phyloP scores from a whole-genome alignment of 2,329 filamentous ascomycete genomes.

The Penicillium sp. region DNA sequence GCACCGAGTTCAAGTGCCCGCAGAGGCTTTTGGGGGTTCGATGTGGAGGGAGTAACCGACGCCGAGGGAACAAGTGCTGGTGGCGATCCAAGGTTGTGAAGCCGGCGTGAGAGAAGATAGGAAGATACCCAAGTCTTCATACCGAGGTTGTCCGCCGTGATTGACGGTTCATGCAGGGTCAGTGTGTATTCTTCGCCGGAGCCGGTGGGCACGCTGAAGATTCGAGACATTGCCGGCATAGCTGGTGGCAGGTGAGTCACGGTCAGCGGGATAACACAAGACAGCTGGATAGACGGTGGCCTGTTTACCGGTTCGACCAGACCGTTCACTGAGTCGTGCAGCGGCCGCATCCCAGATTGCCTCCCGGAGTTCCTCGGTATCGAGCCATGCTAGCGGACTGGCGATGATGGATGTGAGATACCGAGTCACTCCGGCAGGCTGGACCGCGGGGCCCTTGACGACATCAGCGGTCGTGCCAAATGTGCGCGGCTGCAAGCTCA shows the following conservation, averaged over 20 bases:
- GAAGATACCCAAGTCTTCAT: conserved; percentile 96
- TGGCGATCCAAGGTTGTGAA: conserved; percentile 46
- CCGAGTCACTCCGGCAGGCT: conserved; percentile 42
- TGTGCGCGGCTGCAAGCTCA: conserved; percentile 63
- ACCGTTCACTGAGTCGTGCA: conserved; percentile 76
- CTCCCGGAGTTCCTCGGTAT: conserved; percentile 45
- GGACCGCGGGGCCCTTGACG: conserved; percentile 34
- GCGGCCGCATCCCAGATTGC: conserved; percentile 73
- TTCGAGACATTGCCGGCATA: conserved; percentile 63
- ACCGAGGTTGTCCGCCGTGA: conserved; percentile 84
- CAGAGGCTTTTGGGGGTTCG: conserved; percentile 25
- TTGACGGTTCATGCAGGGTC: conserved; percentile 76
- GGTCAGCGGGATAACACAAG: conserved; percentile 15
- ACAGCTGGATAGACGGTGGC: neutral
- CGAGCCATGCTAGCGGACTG: conserved; percentile 47
- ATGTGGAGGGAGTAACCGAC: conserved; percentile 20
- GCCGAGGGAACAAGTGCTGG: conserved; percentile 33
- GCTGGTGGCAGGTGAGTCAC: conserved; percentile 39
- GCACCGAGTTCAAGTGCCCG: conserved; percentile 76
- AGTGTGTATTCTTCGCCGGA: conserved; percentile 58
- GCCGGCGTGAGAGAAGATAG: conserved; percentile 74
- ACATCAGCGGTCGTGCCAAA: conserved; percentile 36
- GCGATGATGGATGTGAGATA: conserved; percentile 51
- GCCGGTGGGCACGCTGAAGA: conserved; percentile 57
- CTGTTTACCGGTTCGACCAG: conserved; percentile 67